Conservation (phyloP, 306 rosid genomes). For the Delonix regia region DNA sequence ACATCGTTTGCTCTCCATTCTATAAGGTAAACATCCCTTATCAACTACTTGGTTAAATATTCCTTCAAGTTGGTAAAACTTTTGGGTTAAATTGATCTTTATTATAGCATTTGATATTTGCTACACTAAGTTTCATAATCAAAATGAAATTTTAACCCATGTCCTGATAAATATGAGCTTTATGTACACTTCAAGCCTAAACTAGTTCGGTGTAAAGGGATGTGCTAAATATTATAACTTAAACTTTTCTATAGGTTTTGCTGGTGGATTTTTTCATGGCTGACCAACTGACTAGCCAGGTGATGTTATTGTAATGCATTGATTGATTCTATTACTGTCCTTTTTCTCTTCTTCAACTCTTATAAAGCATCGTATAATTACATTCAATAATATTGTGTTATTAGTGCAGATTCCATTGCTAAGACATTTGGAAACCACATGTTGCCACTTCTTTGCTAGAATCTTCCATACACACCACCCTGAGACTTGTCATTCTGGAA, state of each 20-base stretch:
- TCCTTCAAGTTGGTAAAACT: too few relatives aligned
- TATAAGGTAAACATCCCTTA: slow-evolving; percentile 58
- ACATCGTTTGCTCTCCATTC: slow-evolving; percentile 80
- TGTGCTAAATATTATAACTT: not conserved
- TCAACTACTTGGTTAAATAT: not conserved
- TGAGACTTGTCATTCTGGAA: slow-evolving; percentile 61
- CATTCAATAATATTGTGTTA: not conserved
- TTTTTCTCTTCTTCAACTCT: not conserved
- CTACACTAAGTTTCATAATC: too few relatives aligned
- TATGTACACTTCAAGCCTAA: not conserved
- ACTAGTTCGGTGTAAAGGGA: not conserved
- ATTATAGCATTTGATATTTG: too few relatives aligned
- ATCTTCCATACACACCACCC: slow-evolving; percentile 51
- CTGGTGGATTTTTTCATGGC: slow-evolving; percentile 92
- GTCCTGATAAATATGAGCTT: too few relatives aligned
- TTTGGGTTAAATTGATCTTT: too few relatives aligned
- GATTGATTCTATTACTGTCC: not conserved
- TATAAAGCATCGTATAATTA: not conserved
- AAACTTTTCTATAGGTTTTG: slow-evolving; percentile 47
- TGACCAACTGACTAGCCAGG: slow-evolving; percentile 99
- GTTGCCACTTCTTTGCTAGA: slow-evolving; percentile 69
- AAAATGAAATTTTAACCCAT: too few relatives aligned
- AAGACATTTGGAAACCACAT: slow-evolving; percentile 72
- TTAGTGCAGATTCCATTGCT: slow-evolving; percentile 67
- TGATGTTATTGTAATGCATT: slow-evolving; percentile 32